Evolutionary conservation across 805 yeast species (phyloP).

Genomic region (Dipodascopsis uninucleata): DNA sequence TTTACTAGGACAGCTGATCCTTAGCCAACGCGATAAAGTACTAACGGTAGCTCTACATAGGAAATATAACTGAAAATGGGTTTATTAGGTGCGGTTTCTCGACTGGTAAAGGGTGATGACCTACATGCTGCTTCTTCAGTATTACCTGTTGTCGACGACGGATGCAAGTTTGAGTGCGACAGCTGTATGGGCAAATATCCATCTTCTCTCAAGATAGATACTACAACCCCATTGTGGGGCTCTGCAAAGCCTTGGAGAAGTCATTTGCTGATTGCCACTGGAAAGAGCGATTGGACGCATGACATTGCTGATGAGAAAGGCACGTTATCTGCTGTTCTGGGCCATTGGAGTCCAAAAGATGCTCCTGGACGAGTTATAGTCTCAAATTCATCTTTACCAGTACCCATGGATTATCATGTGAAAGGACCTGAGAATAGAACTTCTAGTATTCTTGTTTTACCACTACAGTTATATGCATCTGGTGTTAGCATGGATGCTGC

Average conservation of each 20-base stretch:
- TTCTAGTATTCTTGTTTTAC: conserved; percentile 65
- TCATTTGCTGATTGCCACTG: conserved; percentile 80
- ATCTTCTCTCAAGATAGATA: conserved; percentile 45
- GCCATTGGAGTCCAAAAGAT: conserved; percentile 30
- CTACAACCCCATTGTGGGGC: conserved; percentile 54
- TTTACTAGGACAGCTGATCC: too few species aligned
- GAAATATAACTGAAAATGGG: too few species aligned
- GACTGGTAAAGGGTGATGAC: too few species aligned
- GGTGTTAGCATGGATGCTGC: conserved; percentile 48
- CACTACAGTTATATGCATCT: conserved; percentile 68
- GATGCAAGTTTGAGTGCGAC: conserved; percentile 41
- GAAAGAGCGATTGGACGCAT: conserved; percentile 78
- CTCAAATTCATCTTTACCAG: conserved; percentile 53
- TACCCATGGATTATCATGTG: conserved; percentile 42
- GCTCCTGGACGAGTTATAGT: conserved; percentile 42
- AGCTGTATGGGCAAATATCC: conserved; percentile 56
- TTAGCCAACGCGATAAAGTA: too few species aligned
- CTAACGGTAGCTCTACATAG: too few species aligned
- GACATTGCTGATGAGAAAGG: conserved; percentile 55
- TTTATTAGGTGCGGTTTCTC: too few species aligned
- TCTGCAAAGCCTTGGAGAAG: conserved; percentile 65
- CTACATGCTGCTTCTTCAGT: conserved; percentile 3
- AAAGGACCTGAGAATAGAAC: conserved; percentile 43
- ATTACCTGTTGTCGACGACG: conserved; percentile 18
- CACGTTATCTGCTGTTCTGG: conserved; percentile 47